Conservation (phyloP, 1,284 basidiomycete genomes). For the Paramarasmius palmivorus region DNA sequence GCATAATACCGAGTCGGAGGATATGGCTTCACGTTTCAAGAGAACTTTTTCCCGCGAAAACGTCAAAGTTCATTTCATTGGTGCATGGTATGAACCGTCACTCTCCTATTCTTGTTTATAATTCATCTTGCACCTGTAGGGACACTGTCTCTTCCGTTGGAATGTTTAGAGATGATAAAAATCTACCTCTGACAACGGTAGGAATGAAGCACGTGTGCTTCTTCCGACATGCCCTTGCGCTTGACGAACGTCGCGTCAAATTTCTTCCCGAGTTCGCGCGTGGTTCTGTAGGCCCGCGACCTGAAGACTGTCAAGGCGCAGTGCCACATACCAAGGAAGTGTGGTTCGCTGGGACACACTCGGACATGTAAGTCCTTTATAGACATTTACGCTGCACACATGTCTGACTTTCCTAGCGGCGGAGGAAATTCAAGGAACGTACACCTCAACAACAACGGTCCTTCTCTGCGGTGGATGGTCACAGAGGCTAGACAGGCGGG, state of each 20-base stretch:
- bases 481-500: too few species aligned
- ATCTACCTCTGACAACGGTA: conserved; percentile 19
- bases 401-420: too few species aligned
- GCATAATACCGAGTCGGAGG: too few species aligned
- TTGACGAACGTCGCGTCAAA: conserved; percentile 38
- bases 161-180: conserved; percentile 16
- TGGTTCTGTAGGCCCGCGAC: background rate
- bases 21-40: conserved; percentile 25
- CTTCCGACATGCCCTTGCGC: conserved; percentile 30
- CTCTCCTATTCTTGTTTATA: background rate
- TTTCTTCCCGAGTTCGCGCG: conserved; percentile 34
- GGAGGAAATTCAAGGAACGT: conserved; percentile 8
- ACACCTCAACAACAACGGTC: background rate
- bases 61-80: conserved; percentile 35
- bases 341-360: conserved; percentile 11
- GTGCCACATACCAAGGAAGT: conserved; percentile 2
- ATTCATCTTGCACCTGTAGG: too few species aligned
- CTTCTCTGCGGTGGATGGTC: too few species aligned
- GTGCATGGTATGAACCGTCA: conserved; percentile 31
- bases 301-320: too few species aligned
- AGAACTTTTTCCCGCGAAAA: conserved; percentile 22
- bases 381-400: too few species aligned
- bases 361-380: conserved; percentile 4
- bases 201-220: conserved; percentile 23
- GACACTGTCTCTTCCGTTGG: conserved; percentile 29